Base-by-base conservation (phyloP, 2,329 filamentous ascomycete genomes). In the Xenosphaeropsis pyriputrescens region DNA sequence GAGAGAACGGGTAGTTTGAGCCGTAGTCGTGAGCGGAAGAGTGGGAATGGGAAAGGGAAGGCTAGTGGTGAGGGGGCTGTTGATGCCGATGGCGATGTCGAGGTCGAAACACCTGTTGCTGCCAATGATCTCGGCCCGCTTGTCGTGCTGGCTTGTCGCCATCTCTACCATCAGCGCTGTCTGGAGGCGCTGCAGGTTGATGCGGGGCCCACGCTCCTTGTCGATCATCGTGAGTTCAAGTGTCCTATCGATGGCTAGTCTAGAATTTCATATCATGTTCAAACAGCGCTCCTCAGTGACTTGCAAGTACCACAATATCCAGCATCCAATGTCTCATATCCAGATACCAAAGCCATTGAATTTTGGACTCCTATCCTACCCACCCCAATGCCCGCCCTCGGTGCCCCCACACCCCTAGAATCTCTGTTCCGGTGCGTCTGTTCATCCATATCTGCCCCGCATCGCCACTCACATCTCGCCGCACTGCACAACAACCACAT, bases 381-480 rank as follows among this genome's bases (percentile, higher is more conserved):
- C 8, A 26, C 22, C 22, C 4, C 5, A 26, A 26, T 26, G 22
- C 22, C 22, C 22, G 4, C n/a, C n/a, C n/a, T n/a, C n/a, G n/a
- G n/a, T n/a, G n/a, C n/a, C n/a, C n/a, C n/a, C n/a, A n/a, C n/a
- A n/a, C n/a, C n/a, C n/a, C n/a, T n/a, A n/a, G n/a, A n/a, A n/a
- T n/a, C n/a, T n/a, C n/a, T n/a, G n/a, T n/a, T n/a, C n/a, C n/a
- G n/a, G n/a, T n/a, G n/a, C n/a, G n/a, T n/a, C n/a, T n/a, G n/a
- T n/a, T n/a, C n/a, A n/a, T n/a, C n/a, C n/a, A n/a, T n/a, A n/a
- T n/a, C n/a, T n/a, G n/a, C n/a, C n/a, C n/a, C n/a, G n/a, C n/a
- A n/a, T n/a, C n/a, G n/a, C n/a, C n/a, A n/a, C 46, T 43, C 18
- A 96, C 86, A 96, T 93, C 69, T 96, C 86, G 19, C 91, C 91